Evolutionary conservation across 176 grass and related monocot species (phyloP), one percentile per base, ranked within the genome.

Genomic region (Zoysia pacifica): DNA sequence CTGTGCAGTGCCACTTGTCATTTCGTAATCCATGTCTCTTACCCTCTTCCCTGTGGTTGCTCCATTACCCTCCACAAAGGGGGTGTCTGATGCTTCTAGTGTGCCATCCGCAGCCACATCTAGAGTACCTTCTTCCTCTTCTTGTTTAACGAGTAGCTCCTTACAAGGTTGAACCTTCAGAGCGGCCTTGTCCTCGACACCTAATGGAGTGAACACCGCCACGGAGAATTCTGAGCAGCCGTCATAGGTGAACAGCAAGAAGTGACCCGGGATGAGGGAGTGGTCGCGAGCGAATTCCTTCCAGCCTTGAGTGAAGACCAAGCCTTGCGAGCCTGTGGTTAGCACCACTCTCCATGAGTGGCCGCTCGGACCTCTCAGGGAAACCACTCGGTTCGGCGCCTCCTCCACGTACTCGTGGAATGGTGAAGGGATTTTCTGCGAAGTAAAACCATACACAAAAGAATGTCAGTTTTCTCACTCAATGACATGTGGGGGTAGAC

Each of bases 391-490:
- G 14, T 84, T 68, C 65, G 89, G 81, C 71, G 78, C 72, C 28
- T 63, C 81, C 69, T 86, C 72, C 46, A 97, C 78, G 62, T 90
- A 69, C 18, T 72, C 62, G 40, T 74, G 13, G 83, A 97, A 97
- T 11, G 83, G 58, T 15, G 83, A 45, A 16, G 94, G 94, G 12
- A 97, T 94, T 88, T 76, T 94, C 94, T 97, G 28, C 85, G 87
- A 3, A 65, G 65, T 35, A 70, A 15, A 69, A 73, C 75, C 67
- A 11, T n/a, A 89, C 5, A 19, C 3, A 89, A 77, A 50, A 74
- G 53, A 15, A 9, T 67, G 5, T 53, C 28, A 79, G 37, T 50
- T 14, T 41, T 62, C 42, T 35, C 41, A 15, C 11, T 80, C 46
- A n/a, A n/a, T n/a, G n/a, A n/a, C n/a, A n/a, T n/a, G n/a, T n/a